These are phyloP conservation scores for Aegilops tauschii DNA, from an alignment of 176 grass and related monocot species.

Conservation along the genomic window DNA sequence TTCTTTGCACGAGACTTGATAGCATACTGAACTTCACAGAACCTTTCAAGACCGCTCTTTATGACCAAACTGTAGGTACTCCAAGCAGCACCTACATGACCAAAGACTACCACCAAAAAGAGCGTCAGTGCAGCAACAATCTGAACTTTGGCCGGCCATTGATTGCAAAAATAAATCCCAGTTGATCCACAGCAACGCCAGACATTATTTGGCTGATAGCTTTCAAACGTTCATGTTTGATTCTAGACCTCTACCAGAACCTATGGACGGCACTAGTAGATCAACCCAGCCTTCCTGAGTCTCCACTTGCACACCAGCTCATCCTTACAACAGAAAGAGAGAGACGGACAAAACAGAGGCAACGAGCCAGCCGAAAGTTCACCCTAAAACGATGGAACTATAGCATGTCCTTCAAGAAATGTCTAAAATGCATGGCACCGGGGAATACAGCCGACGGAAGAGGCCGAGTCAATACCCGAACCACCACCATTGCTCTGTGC, in stretches of 20 bases:
- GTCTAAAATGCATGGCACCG: conserved; percentile 35
- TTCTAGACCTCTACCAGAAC: conserved; percentile 29
- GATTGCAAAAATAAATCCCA: background rate
- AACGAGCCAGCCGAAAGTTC: conserved; percentile 20
- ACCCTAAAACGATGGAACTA: conserved; percentile 25
- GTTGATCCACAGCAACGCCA: conserved; percentile 2
- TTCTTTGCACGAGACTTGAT: background rate
- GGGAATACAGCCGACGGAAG: conserved; percentile 1
- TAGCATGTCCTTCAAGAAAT: conserved; percentile 14
- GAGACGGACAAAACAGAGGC: background rate
- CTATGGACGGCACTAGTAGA: conserved; percentile 14
- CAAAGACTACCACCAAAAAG: background rate
- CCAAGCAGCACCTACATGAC: too few species aligned
- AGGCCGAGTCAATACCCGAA: conserved; percentile 98
- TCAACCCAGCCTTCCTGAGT: conserved; percentile 4
- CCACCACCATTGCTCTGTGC: conserved; percentile 94
- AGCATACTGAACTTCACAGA: too few species aligned
- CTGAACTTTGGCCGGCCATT: background rate
- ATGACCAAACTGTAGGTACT: background rate
- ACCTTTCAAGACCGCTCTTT: background rate
- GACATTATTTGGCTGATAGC: conserved; percentile 26
- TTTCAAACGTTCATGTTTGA: background rate
- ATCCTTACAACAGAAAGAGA: conserved; percentile 13
- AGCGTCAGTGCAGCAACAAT: background rate
- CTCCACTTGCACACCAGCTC: conserved; percentile 3